Evolutionary conservation across 768 basidiomycete genomes (phyloP), one percentile per base, ranked within the genome.

Genomic region (Rhizopogon salebrosus): DNA sequence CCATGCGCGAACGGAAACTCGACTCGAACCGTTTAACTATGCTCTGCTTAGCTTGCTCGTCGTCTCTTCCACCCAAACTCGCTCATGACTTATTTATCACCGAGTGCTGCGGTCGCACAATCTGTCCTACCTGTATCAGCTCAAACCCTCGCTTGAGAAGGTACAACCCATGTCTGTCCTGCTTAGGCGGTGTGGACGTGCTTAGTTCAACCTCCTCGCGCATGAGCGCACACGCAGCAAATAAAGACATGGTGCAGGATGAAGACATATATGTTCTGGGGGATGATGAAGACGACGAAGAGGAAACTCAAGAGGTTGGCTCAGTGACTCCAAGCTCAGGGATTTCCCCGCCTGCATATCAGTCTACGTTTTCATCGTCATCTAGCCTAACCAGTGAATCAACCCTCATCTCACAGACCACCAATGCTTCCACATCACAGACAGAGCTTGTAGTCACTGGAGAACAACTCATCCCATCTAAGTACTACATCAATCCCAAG

Each of bases 131-230:
- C 2, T 91, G 89, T 61, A 67, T 85, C 20, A 51, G 64, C 2
- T 62, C 70, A 3, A 89, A 89, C 62, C 83, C 85, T 0, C 77
- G 89, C 16, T 72, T 89, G 20, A 69, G 74, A 31, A 72, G 82
- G 52, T 90, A 89, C 61, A 71, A 89, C 61, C 89, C 89, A 6
- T 91, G 89, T 64, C 67, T 91, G 16, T 74, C 75, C 6, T 90
- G 88, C 62, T 73, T 87, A 2, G 79, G 75, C 11, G 85, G 85
- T 2, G 76, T 82, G 2, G 74, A 64, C 14, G 75, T 77, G 14
- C 54, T 62, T 13, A 55, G 60, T 26, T 31, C 8, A 60, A 75
- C 26, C 61, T 59, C 54, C 26, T 54, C 27, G 51, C 55, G 42
- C 39, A 31, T 37, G 39, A 41, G 36, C 20, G 23, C 49, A 24